A percentile compares a stretch with the other conserved stretches of the same genome.
Evolutionary conservation across 441 rosid genomes (phyloP).

Genomic region (Pelargonium myrrhifolium): DNA sequence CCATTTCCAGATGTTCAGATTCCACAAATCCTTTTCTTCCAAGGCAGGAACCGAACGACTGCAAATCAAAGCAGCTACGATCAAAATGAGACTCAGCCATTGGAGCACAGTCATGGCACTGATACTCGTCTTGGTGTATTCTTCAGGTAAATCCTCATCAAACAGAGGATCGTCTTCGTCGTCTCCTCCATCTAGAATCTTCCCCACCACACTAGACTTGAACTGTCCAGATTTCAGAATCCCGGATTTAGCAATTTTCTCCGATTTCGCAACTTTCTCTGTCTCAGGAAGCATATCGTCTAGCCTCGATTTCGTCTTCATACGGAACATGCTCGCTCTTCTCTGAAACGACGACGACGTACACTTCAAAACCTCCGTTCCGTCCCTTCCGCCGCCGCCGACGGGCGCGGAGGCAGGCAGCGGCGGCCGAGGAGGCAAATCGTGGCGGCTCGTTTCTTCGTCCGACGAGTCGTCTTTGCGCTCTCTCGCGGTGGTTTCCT

Average conservation of each 20-base stretch:
- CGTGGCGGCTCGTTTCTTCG: neutral
- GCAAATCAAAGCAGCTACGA: conserved; percentile 28
- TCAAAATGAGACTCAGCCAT: conserved; percentile 6
- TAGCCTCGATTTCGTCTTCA: neutral
- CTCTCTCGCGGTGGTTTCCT: no score
- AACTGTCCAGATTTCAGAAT: neutral
- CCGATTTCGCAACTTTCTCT: neutral
- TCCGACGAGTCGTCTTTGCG: no score
- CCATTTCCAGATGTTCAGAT: conserved; percentile 60
- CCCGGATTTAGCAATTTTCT: neutral
- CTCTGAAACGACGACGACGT: neutral
- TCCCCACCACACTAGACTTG: neutral
- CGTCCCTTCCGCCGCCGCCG: no score
- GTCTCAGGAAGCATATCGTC: neutral
- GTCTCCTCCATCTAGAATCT: neutral
- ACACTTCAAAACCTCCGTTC: neutral
- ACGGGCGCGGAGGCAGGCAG: no score
- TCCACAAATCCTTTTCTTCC: conserved; percentile 32
- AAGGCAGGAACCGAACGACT: conserved; percentile 31
- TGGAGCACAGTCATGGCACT: conserved; percentile 3
- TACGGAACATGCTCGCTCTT: neutral
- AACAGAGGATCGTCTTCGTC: conserved; percentile 17
- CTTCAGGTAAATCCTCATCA: conserved; percentile 23
- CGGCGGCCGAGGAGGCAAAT: neutral
- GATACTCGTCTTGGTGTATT: conserved; percentile 15